Conservation (phyloP, 176 grass and related monocot species). For the Puccinellia tenuiflora region DNA sequence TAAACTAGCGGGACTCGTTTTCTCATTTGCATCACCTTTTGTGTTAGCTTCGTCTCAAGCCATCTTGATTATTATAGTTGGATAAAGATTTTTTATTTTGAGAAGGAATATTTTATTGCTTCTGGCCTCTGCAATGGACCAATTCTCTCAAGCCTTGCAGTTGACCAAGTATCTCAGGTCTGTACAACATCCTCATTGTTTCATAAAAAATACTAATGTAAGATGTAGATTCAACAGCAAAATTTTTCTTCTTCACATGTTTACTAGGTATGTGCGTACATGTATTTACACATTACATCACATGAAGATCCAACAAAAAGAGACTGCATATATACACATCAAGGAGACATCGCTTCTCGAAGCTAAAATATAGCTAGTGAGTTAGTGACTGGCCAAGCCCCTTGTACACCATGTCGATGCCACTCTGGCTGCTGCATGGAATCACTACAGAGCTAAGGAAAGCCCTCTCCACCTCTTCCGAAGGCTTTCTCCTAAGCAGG, state of each 20-base stretch:
- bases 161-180: neutral
- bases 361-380: slow-evolving; percentile 44
- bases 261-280: slow-evolving; percentile 18
- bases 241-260: neutral
- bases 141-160: neutral
- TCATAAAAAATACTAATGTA: neutral
- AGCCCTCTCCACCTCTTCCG: slow-evolving; percentile 52
- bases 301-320: neutral
- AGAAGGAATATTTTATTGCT: neutral
- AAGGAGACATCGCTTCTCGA: neutral
- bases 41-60: neutral
- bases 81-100: neutral
- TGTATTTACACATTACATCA: slow-evolving; percentile 17
- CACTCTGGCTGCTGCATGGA: slow-evolving; percentile 30
- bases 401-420: slow-evolving; percentile 12
- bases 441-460: slow-evolving; percentile 49
- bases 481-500: slow-evolving; percentile 43
- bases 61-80: neutral
- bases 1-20: neutral
- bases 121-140: neutral
- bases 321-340: neutral
- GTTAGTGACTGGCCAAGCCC: slow-evolving; percentile 22
- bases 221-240: neutral
- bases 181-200: neutral
- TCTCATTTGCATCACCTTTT: neutral